Evolutionary conservation across 108 stramenopile genomes (phyloP).

Genomic region (Cyclotella baltica): DNA sequence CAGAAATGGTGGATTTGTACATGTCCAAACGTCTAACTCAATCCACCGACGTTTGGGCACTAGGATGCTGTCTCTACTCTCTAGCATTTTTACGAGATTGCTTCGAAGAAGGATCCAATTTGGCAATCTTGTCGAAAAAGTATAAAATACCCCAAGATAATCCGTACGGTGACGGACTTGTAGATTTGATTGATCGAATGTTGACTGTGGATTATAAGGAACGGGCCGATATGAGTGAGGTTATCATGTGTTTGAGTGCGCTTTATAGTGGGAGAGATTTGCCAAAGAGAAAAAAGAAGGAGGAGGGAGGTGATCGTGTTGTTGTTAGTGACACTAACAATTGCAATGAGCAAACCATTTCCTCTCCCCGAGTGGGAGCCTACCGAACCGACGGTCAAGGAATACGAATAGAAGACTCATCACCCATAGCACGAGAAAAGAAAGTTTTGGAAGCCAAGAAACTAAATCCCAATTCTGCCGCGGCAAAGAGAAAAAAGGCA

Average conservation of each 20-base stretch:
- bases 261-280: constrained; percentile 79
- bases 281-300: constrained; percentile 70
- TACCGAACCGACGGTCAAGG: constrained; percentile 88
- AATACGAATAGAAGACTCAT: constrained; percentile 23
- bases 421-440: constrained; percentile 23
- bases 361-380: constrained; percentile 57
- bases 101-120: constrained; percentile 92
- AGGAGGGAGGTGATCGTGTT: background rate
- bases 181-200: constrained; percentile 90
- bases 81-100: constrained; percentile 88
- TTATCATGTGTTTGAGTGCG: constrained; percentile 84
- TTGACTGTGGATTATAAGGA: constrained; percentile 79
- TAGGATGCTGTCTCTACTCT: constrained; percentile 93
- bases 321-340: background rate
- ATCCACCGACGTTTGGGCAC: constrained; percentile 94
- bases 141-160: constrained; percentile 88
- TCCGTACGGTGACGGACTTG: constrained; percentile 79
- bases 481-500: constrained; percentile 72
- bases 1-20: constrained; percentile 97
- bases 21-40: constrained; percentile 87
- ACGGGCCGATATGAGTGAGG: constrained; percentile 88
- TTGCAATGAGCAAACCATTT: constrained; percentile 30
- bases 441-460: constrained; percentile 71
- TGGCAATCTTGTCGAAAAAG: constrained; percentile 90
- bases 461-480: constrained; percentile 82